A percentile compares a stretch with the other conserved stretches of the same genome.
Evolutionary conservation across 2,329 filamentous ascomycete genomes (phyloP).

Genomic region (Verticillium tricorpus): DNA sequence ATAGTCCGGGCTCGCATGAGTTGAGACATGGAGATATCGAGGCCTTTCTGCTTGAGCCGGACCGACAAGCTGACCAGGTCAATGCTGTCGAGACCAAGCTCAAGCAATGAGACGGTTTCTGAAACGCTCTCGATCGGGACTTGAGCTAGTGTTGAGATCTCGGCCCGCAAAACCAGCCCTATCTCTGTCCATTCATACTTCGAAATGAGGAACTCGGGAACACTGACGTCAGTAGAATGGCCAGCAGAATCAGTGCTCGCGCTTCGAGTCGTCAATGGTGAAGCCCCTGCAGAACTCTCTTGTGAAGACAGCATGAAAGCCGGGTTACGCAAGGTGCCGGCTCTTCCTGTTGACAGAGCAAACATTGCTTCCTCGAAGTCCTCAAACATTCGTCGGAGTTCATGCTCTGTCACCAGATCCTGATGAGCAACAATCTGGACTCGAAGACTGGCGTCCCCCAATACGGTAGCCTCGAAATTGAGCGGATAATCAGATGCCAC

Average conservation of each 20-base stretch:
- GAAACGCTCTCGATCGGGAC: slow-evolving; percentile 45
- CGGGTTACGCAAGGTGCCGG: not conserved
- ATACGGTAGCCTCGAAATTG: slow-evolving; percentile 67
- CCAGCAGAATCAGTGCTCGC: not conserved
- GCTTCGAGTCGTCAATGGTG: not conserved
- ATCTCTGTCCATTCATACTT: slow-evolving; percentile 55
- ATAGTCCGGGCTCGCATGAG: slow-evolving; percentile 73
- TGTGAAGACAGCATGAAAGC: not conserved
- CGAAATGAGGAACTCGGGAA: not conserved
- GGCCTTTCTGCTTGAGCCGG: slow-evolving; percentile 55
- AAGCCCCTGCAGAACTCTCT: not conserved
- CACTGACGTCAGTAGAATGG: not conserved
- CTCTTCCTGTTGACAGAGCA: not conserved
- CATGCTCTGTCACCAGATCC: not conserved
- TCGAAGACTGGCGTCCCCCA: slow-evolving; percentile 38
- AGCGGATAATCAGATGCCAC: slow-evolving; percentile 65
- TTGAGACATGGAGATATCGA: slow-evolving; percentile 65
- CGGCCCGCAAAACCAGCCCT: slow-evolving; percentile 49
- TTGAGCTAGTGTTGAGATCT: slow-evolving; percentile 60
- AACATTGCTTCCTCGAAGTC: slow-evolving; percentile 24
- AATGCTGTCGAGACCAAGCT: slow-evolving; percentile 87
- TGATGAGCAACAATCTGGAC: slow-evolving; percentile 58
- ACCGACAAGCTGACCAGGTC: slow-evolving; percentile 83
- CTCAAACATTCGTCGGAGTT: slow-evolving; percentile 31
- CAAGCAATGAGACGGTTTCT: slow-evolving; percentile 63